A percentile compares a stretch with the other conserved stretches of the same genome.
These are phyloP conservation scores for Sarocladiaceae sp. DNA, from an alignment of 2,329 filamentous ascomycete species.

Conservation along the genomic window DNA sequence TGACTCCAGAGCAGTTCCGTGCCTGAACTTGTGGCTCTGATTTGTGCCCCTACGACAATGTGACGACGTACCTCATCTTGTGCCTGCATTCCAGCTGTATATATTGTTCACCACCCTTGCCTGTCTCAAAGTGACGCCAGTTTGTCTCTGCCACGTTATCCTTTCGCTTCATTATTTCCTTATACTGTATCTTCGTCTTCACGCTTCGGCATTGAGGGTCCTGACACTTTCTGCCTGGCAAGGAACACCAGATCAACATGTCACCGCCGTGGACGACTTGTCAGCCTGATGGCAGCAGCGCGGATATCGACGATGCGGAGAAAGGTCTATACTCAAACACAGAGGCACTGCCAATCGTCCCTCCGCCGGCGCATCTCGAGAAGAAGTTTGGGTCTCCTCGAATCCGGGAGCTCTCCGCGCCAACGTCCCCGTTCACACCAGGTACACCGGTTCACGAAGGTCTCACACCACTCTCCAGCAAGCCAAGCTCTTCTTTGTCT, in stretches of 20 bases:
- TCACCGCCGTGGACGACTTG: not conserved
- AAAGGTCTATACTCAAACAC: conserved; percentile 27
- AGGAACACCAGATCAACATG: not conserved
- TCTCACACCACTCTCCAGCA: conserved; percentile 22
- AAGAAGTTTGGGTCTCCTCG: conserved; percentile 14
- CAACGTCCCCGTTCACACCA: conserved; percentile 13
- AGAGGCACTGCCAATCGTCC: conserved; percentile 16
- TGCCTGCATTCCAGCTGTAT: too few species aligned
- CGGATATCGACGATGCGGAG: conserved; percentile 25
- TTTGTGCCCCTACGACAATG: too few species aligned
- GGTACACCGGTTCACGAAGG: conserved; percentile 24
- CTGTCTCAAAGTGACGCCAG: too few species aligned
- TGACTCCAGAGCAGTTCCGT: too few species aligned
- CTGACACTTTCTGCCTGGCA: not conserved
- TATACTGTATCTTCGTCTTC: not conserved
- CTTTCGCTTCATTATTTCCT: too few species aligned
- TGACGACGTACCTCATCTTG: too few species aligned
- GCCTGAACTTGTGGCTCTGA: too few species aligned
- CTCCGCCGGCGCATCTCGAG: conserved; percentile 17
- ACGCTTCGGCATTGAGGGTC: not conserved
- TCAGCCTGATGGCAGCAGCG: conserved; percentile 1
- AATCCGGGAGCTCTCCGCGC: conserved; percentile 15
- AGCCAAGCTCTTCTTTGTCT: conserved; percentile 19
- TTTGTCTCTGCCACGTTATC: too few species aligned
- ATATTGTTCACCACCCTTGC: too few species aligned